Conservation (phyloP, 2,329 filamentous ascomycete genomes). For the Dothiorella sarmentorum region DNA sequence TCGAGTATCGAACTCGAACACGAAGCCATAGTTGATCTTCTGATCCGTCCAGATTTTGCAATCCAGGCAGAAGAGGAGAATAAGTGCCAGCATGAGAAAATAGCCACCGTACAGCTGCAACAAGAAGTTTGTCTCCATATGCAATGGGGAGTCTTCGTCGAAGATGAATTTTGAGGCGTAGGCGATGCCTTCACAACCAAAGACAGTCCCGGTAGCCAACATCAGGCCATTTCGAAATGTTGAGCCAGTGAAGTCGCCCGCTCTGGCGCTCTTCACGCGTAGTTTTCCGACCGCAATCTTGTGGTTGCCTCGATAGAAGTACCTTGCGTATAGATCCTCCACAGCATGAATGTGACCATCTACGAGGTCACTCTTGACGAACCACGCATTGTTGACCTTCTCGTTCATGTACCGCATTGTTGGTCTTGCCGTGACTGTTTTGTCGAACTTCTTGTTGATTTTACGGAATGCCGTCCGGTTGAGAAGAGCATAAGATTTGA, state of each 20-base stretch:
- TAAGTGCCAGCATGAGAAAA: conserved; percentile 76
- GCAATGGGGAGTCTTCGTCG: conserved; percentile 25
- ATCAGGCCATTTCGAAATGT: conserved; percentile 57
- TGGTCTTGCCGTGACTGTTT: conserved; percentile 74
- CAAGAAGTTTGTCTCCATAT: conserved; percentile 48
- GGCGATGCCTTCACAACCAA: conserved; percentile 44
- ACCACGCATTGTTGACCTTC: conserved; percentile 85
- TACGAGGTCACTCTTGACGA: conserved; percentile 82
- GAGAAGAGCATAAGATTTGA: conserved; percentile 86
- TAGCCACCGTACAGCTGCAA: conserved; percentile 83
- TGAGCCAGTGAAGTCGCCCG: conserved; percentile 56
- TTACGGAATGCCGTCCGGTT: conserved; percentile 95
- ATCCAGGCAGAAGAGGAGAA: conserved; percentile 79
- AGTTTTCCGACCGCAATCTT: conserved; percentile 89
- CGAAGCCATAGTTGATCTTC: conserved; percentile 94
- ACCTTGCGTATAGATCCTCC: conserved; percentile 89
- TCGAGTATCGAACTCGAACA: conserved; percentile 91
- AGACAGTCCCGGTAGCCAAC: conserved; percentile 41
- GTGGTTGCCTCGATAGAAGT: conserved; percentile 90
- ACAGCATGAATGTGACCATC: conserved; percentile 76
- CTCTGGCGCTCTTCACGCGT: conserved; percentile 63
- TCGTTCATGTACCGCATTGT: conserved; percentile 81
- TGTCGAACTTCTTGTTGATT: conserved; percentile 99
- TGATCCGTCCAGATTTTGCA: conserved; percentile 77
- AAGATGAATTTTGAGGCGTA: conserved; percentile 34